Evolutionary conservation across 495 filamentous ascomycete species (phyloP).

Genomic region (Penicillium antarcticum): DNA sequence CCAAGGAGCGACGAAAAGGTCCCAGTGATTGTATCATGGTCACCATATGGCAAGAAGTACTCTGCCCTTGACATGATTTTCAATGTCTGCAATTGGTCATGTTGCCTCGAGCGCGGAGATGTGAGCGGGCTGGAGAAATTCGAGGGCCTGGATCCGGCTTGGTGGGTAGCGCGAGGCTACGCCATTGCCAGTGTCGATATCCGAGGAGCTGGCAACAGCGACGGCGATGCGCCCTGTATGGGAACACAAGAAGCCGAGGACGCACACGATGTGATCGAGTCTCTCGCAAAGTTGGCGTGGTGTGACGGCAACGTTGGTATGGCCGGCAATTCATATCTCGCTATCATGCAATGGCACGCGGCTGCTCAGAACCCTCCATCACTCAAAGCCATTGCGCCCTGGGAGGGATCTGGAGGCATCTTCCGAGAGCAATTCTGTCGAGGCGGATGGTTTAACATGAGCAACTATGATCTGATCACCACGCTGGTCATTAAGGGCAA

Average conservation of each 20-base stretch:
- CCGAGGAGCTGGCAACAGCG: conserved; percentile 33
- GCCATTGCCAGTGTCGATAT: conserved; percentile 38
- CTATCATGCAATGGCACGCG: conserved; percentile 36
- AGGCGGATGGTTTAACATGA: conserved; percentile 45
- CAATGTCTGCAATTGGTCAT: conserved; percentile 18
- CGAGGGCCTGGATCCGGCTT: conserved; percentile 42
- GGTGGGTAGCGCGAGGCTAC: conserved; percentile 37
- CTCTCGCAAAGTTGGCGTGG: conserved; percentile 14
- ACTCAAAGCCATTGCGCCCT: conserved; percentile 39
- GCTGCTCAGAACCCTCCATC: conserved; percentile 33
- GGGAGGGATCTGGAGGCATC: conserved; percentile 37
- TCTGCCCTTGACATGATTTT: conserved; percentile 12
- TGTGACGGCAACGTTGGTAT: conserved; percentile 22
- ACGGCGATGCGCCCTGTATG: conserved; percentile 31
- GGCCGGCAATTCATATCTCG: conserved; percentile 19
- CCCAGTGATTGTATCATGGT: conserved; percentile 29
- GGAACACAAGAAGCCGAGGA: conserved; percentile 36
- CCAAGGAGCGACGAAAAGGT: conserved; percentile 15
- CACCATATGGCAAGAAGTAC: conserved; percentile 31
- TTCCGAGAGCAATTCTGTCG: conserved; percentile 28
- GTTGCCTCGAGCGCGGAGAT: conserved; percentile 15
- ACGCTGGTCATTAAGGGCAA: not conserved
- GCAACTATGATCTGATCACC: conserved; percentile 3
- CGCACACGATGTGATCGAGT: conserved; percentile 17
- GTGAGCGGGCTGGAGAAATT: conserved; percentile 31